phyloP scores from a whole-genome alignment of 192 early-diverging fungal species.

The Bifiguratus adelaidae region DNA sequence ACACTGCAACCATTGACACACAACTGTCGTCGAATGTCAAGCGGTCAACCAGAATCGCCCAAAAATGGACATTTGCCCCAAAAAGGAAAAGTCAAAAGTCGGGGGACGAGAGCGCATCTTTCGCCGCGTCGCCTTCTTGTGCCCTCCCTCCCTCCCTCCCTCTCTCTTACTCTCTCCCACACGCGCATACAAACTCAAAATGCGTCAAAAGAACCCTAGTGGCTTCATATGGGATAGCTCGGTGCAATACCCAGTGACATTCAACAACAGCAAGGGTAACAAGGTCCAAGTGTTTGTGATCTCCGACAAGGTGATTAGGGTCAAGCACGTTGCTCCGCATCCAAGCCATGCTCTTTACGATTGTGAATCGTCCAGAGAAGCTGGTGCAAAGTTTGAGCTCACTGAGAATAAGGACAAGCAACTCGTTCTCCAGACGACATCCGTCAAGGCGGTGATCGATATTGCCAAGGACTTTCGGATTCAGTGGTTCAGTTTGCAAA shows the following conservation, averaged over 20 bases:
- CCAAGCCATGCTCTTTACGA: background rate
- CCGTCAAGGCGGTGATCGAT: background rate
- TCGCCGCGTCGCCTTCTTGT: no score
- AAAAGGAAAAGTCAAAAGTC: no score
- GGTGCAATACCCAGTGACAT: slow-evolving; percentile 2
- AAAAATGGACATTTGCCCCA: no score
- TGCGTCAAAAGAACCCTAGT: slow-evolving; percentile 5
- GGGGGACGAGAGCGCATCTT: no score
- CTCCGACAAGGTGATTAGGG: slow-evolving; percentile 3
- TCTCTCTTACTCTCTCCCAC: background rate
- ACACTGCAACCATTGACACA: no score
- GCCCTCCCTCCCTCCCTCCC: no score
- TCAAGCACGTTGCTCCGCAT: slow-evolving; percentile 2
- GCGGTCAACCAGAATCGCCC: no score
- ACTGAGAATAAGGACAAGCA: background rate
- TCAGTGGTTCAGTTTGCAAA: background rate
- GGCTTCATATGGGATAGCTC: slow-evolving; percentile 6
- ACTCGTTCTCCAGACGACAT: slow-evolving; percentile 1
- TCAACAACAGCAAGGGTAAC: slow-evolving; percentile 1
- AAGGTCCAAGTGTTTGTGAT: slow-evolving; percentile 3
- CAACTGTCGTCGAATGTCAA: no score
- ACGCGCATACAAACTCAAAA: background rate
- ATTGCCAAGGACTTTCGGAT: background rate
- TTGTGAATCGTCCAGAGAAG: background rate
- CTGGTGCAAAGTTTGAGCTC: background rate